These are phyloP conservation scores for Durio zibethinus DNA, from an alignment of 345 rosid species.

Conservation along the genomic window DNA sequence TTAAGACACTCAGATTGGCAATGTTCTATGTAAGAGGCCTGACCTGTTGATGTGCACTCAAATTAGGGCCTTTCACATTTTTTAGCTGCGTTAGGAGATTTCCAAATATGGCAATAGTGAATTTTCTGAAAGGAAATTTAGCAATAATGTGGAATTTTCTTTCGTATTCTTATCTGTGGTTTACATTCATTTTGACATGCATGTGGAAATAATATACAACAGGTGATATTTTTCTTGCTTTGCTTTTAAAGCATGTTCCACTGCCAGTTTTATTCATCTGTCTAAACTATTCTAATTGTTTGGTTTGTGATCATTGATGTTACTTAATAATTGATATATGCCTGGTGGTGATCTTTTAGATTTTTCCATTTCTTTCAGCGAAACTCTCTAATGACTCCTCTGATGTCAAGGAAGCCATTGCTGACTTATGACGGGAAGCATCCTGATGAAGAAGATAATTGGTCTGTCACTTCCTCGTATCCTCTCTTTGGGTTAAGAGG, in stretches of 20 bases:
- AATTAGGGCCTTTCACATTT: neutral
- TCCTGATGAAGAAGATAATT: slow-evolving; percentile 74
- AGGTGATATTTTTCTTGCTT: neutral
- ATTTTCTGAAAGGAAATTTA: neutral
- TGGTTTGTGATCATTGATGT: neutral
- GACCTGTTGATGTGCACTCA: neutral
- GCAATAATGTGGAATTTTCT: neutral
- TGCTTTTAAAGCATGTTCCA: neutral
- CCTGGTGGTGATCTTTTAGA: slow-evolving; percentile 8
- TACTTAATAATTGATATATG: neutral
- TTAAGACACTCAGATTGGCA: neutral
- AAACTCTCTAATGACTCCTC: slow-evolving; percentile 46
- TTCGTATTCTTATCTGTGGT: neutral
- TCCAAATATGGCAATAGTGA: neutral
- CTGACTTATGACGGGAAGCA: slow-evolving; percentile 59
- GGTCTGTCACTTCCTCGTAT: slow-evolving; percentile 90
- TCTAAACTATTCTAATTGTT: neutral
- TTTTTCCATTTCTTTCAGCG: slow-evolving; percentile 37
- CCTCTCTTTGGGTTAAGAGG: slow-evolving; percentile 31
- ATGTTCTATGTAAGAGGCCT: neutral
- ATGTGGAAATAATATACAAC: neutral
- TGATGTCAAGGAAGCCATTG: slow-evolving; percentile 44
- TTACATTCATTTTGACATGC: neutral
- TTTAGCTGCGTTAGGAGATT: neutral
- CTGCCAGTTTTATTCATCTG: neutral